These are phyloP conservation scores for Keithomyces neogunnii DNA, from an alignment of 2,329 filamentous ascomycete species.

Conservation along the genomic window DNA sequence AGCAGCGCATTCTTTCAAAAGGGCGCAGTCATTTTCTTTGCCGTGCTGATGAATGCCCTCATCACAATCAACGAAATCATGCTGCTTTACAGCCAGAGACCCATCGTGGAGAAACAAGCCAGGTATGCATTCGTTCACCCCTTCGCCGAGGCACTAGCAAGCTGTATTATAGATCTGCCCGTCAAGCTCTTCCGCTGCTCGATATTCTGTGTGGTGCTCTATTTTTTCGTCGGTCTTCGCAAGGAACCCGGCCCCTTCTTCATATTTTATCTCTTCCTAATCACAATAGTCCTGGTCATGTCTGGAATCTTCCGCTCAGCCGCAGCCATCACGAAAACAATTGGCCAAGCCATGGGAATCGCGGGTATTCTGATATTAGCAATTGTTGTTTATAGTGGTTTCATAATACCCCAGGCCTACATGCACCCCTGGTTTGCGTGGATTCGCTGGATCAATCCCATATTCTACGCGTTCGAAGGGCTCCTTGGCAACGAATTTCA, in stretches of 20 bases:
- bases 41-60: conserved; percentile 38
- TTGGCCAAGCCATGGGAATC: conserved; percentile 5
- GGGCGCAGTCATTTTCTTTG: conserved; percentile 42
- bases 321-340: not conserved
- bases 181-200: conserved; percentile 32
- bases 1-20: conserved; percentile 17
- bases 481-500: conserved; percentile 61
- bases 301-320: conserved; percentile 50
- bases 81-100: conserved; percentile 26
- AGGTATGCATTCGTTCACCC: conserved; percentile 30
- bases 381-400: conserved; percentile 36
- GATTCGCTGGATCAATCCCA: conserved; percentile 59
- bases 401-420: conserved; percentile 31
- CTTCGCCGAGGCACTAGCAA: conserved; percentile 23
- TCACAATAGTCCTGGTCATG: conserved; percentile 51
- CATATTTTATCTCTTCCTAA: conserved; percentile 34
- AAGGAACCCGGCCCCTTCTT: conserved; percentile 35
- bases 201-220: conserved; percentile 27
- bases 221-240: conserved; percentile 34
- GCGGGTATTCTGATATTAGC: too few species aligned
- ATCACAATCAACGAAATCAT: conserved; percentile 23
- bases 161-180: conserved; percentile 33
- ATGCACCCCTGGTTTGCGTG: conserved; percentile 62
- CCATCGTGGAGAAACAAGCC: conserved; percentile 29
- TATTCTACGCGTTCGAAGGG: conserved; percentile 58